These are phyloP conservation scores for Cercospora citrullina DNA, from an alignment of 2,329 filamentous ascomycete genomes.

Conservation along the genomic window DNA sequence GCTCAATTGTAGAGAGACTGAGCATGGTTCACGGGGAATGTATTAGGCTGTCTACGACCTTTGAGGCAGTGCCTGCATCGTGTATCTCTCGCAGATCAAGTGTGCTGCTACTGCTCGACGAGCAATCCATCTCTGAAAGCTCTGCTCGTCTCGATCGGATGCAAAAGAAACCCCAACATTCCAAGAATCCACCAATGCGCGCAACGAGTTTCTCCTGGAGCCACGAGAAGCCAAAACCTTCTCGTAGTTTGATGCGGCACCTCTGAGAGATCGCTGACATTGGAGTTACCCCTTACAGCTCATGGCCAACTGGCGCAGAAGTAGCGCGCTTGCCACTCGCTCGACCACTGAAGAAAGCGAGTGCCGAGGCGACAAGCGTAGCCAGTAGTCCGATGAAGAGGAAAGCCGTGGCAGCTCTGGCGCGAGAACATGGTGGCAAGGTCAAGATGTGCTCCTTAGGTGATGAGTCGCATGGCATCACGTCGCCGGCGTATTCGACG, in stretches of 20 bases:
- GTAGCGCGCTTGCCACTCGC: not conserved
- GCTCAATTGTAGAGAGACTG: not conserved
- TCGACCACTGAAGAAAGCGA: constrained; percentile 10
- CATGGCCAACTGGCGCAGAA: not conserved
- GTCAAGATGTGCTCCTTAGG: not conserved
- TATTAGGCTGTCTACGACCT: not conserved
- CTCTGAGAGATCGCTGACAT: not conserved
- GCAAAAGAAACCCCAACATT: not conserved
- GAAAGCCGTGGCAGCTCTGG: constrained; percentile 15
- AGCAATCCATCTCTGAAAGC: not conserved
- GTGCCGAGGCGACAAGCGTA: constrained; percentile 6
- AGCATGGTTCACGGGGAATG: not conserved
- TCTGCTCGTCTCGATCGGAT: not conserved
- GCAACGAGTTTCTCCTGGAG: not conserved
- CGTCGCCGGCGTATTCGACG: not conserved
- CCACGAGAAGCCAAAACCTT: not conserved
- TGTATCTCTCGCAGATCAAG: not conserved
- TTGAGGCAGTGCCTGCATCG: not conserved
- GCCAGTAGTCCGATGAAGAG: constrained; percentile 19
- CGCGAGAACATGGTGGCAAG: constrained; percentile 2
- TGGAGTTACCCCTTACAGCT: not conserved
- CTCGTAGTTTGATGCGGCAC: not conserved
- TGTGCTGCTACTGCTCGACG: not conserved
- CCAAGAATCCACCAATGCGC: not conserved
- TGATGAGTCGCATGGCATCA: not conserved